Evolutionary conservation across 345 rosid species (phyloP), one percentile per base, ranked within the genome.

Genomic region (Clausena lansium): DNA sequence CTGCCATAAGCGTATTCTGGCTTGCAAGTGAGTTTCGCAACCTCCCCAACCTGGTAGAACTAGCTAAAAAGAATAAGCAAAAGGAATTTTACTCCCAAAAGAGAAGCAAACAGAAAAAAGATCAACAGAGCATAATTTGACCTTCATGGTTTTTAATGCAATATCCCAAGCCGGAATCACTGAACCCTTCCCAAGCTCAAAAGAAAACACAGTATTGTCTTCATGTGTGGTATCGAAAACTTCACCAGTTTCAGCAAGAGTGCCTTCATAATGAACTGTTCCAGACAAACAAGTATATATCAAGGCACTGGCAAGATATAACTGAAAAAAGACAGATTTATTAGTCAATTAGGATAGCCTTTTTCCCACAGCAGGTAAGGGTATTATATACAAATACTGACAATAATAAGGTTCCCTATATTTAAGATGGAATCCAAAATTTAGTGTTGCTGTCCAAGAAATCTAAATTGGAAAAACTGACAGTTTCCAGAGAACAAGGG

Each of bases 1-100:
- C 87, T 84, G 47, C 99, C 95, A 73, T 96, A 96, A 39, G 97
- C 98, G 84, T 94, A 94, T 50, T 96, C 98, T 38, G 99, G 94
- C 85, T 90, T 94, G 89, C 98, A 94, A 61, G 89, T 91, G 82
- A 94, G 79, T 81, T 90, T 92, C 5, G 99, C 99, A 84, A 96
- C 88, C 86, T 96, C 99, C 47, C 99, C 99, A 55, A 92, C 98
- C 98, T 96, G 85, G 47, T 57, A 66, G 63, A 77, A 80, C 30
- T 32, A 77, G 17, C 20, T 22, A 41, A 36, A 25, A 55, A 9
- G 59, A 65, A 35, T 63, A 17, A 20, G 62, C 32, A 33, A 67
- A 22, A 9, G 75, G 30, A 63, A 57, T 17, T 71, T 66, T 20
- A 39, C 54, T 69, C 2, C 47, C 24, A 15, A 32, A 24, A n/a